Percentiles rank a stretch among this genome's conserved stretches.
phyloP scores from a whole-genome alignment of 2,329 filamentous ascomycete genomes.

The Exophiala oligosperma region DNA sequence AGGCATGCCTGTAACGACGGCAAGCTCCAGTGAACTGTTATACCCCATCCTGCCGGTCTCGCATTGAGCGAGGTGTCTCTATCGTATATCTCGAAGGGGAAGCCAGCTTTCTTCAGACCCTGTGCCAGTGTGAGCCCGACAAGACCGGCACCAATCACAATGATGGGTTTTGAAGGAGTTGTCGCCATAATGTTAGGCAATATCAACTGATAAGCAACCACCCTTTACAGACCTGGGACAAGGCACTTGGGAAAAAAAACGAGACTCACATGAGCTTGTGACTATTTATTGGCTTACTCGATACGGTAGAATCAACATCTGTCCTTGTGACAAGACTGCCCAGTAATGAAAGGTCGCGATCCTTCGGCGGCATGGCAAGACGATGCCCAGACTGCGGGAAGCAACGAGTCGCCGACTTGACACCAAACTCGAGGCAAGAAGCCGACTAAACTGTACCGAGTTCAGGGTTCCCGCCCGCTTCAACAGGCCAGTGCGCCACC shows the following conservation, averaged over 20 bases:
- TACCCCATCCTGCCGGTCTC: constrained; percentile 31
- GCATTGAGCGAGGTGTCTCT: constrained; percentile 26
- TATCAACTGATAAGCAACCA: constrained; percentile 1
- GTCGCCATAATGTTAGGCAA: neutral
- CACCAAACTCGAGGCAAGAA: too few relatives aligned
- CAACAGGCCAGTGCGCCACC: too few relatives aligned
- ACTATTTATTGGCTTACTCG: neutral
- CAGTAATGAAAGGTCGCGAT: too few relatives aligned
- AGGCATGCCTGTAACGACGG: constrained; percentile 26
- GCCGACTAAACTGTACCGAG: too few relatives aligned
- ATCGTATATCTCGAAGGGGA: constrained; percentile 35
- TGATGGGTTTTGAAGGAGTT: constrained; percentile 22
- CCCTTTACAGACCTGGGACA: neutral
- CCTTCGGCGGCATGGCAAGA: too few relatives aligned
- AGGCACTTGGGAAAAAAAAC: neutral
- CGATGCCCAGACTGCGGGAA: too few relatives aligned
- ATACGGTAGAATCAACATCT: too few relatives aligned
- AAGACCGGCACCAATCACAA: constrained; percentile 36
- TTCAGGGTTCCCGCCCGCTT: too few relatives aligned
- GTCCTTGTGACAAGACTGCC: too few relatives aligned
- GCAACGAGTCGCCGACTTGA: too few relatives aligned
- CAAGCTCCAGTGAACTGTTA: constrained; percentile 36
- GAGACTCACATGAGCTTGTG: neutral
- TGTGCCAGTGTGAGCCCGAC: constrained; percentile 22
- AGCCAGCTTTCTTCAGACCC: constrained; percentile 26